These are phyloP conservation scores for Fusarium falciforme DNA, from an alignment of 2,329 filamentous ascomycete genomes.

Conservation along the genomic window DNA sequence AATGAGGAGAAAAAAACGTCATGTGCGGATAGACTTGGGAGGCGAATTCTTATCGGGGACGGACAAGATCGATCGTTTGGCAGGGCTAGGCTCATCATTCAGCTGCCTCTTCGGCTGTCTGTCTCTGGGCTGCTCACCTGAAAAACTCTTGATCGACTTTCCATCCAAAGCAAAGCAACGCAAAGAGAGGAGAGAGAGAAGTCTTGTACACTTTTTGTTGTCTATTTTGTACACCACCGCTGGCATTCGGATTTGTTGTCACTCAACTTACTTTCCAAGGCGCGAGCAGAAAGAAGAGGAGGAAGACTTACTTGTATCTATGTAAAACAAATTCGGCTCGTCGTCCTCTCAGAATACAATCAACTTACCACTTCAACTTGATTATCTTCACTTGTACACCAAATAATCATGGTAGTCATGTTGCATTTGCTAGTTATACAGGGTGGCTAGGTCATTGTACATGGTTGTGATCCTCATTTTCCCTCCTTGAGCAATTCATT, in stretches of 20 bases:
- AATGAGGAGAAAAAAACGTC: constrained; percentile 33
- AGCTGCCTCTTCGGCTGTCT: neutral
- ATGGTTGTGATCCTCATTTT: neutral
- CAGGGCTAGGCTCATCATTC: neutral
- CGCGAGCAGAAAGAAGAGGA: constrained; percentile 30
- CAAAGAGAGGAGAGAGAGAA: constrained; percentile 25
- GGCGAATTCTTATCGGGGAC: constrained; percentile 20
- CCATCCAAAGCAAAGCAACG: constrained; percentile 7
- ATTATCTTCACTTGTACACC: neutral
- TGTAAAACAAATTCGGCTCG: constrained; percentile 44
- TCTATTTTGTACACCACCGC: constrained; percentile 44
- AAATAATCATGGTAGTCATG: neutral
- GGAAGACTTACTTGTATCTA: constrained; percentile 42
- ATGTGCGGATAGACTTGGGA: constrained; percentile 33
- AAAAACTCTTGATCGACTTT: constrained; percentile 10
- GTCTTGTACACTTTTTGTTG: constrained; percentile 39
- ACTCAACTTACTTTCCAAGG: constrained; percentile 35
- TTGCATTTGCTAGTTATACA: neutral
- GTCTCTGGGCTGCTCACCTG: neutral
- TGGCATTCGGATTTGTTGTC: constrained; percentile 41
- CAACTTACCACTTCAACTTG: constrained; percentile 36
- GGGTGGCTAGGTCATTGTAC: neutral
- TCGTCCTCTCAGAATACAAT: constrained; percentile 43
- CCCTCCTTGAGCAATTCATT: neutral
- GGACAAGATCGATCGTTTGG: constrained; percentile 30